Base-by-base conservation (phyloP, 768 basidiomycete species). In the Amanita exitialis region DNA sequence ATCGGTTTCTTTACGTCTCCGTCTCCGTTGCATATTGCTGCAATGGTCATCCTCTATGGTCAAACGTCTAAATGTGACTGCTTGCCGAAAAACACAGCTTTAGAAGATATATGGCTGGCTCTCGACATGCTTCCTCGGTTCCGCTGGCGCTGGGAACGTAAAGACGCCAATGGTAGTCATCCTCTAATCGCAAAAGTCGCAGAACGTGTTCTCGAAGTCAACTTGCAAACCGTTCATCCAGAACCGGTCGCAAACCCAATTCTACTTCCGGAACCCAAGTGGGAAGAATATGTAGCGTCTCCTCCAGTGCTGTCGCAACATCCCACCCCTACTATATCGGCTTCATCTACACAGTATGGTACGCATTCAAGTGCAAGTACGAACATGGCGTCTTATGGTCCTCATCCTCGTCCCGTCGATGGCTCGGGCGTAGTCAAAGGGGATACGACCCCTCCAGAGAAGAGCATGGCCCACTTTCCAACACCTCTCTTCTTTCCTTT, bases 141-240 rank as follows among this genome's bases (percentile, higher is more conserved):
- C 77, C 82, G 90, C 46, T 92, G 90, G 90, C 81, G 90, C 55
- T 92, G 90, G 90, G 87, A 90, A 60, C 79, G 90, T 47, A 89
- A 84, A 62, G 89, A 91, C 60, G 66, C 79, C 49, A 82, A 81
- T 39, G 86, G 86, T 39, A 82, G 81, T 1, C 87, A 90, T 58
- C 89, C 90, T n/a, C 77, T 90, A 47, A 88, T 90, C 53, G 79
- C 86, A 12, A 83, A 80, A 58, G 78, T 92, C 44, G 89, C 86
- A 0, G 86, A 90, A 66, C 80, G 80, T 49, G 85, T 90, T 20
- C 82, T 91, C 70, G 77, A 75, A 20, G 80, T 85, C 44, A 77
- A 84, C 61, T 70, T 90, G n/a, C 77, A 78, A 57, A 71, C 76
- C 30, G 76, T 84, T 39, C 72, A 73, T 18, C 50, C 50, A 44